Percentiles rank a stretch among this genome's conserved stretches.
These are phyloP conservation scores for Raphanus hybrid DNA, from an alignment of 441 rosid species.

Conservation along the genomic window DNA sequence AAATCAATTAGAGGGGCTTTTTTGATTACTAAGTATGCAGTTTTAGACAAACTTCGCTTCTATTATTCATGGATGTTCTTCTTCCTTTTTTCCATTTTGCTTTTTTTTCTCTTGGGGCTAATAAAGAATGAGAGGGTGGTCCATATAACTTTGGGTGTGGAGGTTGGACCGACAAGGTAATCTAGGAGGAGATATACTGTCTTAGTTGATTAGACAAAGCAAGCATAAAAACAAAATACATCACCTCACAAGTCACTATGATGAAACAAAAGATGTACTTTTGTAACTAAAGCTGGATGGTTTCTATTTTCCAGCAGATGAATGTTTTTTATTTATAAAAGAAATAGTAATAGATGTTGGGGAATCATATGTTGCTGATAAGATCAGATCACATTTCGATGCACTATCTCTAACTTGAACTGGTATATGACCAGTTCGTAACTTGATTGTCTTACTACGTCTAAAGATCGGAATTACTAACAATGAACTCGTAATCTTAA, in stretches of 20 bases:
- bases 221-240: constrained; percentile 35
- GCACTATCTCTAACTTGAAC: neutral
- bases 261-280: constrained; percentile 32
- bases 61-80: constrained; percentile 4
- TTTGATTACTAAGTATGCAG: neutral
- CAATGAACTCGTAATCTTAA: too few relatives aligned
- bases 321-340: neutral
- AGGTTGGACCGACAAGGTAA: constrained; percentile 45
- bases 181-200: constrained; percentile 45
- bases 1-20: neutral
- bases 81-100: neutral
- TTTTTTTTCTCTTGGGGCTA: neutral
- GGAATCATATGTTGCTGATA: constrained; percentile 26
- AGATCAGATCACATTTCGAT: constrained; percentile 16
- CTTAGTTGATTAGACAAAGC: constrained; percentile 44
- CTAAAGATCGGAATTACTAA: neutral
- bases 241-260: constrained; percentile 41
- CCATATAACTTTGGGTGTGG: constrained; percentile 36
- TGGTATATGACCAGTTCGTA: neutral
- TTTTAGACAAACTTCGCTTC: constrained; percentile 8
- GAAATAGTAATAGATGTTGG: constrained; percentile 4
- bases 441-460: neutral
- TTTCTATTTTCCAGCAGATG: neutral
- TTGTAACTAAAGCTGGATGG: constrained; percentile 29
- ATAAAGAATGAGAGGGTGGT: constrained; percentile 24